These are phyloP conservation scores for Blastocystis sp. DNA, from an alignment of 352 stramenopile species.

Conservation along the genomic window DNA sequence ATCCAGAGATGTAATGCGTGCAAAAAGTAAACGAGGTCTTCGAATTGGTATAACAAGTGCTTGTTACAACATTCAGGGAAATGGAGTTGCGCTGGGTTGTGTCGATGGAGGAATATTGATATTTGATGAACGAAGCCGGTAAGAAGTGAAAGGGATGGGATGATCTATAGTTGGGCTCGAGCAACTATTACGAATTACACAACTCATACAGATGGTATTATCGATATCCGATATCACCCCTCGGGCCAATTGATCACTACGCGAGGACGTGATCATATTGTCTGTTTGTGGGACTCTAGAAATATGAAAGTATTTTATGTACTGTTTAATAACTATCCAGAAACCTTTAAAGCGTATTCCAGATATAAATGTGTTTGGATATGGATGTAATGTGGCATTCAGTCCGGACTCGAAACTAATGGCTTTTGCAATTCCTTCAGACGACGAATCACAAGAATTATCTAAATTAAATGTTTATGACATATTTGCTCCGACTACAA, in stretches of 20 bases:
- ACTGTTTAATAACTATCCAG: background rate
- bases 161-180: background rate
- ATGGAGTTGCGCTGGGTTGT: slow-evolving; percentile 14
- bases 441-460: background rate
- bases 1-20: slow-evolving; percentile 4
- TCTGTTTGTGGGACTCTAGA: slow-evolving; percentile 48
- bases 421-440: slow-evolving; percentile 7
- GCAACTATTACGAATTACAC: slow-evolving; percentile 5
- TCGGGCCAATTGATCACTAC: slow-evolving; percentile 17
- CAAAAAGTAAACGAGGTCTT: slow-evolving; percentile 59
- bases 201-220: slow-evolving; percentile 9
- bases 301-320: slow-evolving; percentile 15
- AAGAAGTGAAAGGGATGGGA: background rate
- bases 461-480: slow-evolving; percentile 22
- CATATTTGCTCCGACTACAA: background rate
- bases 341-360: slow-evolving; percentile 15
- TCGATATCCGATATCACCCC: slow-evolving; percentile 11
- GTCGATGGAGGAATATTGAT: slow-evolving; percentile 17
- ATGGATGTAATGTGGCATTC: slow-evolving; percentile 23
- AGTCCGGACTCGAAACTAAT: slow-evolving; percentile 19
- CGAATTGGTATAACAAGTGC: slow-evolving; percentile 15
- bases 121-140: slow-evolving; percentile 43
- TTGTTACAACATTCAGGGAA: slow-evolving; percentile 33
- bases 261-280: background rate
- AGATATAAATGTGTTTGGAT: background rate